Evolutionary conservation across 148 eudicot species (phyloP).

Genomic region (Silene latifolia): DNA sequence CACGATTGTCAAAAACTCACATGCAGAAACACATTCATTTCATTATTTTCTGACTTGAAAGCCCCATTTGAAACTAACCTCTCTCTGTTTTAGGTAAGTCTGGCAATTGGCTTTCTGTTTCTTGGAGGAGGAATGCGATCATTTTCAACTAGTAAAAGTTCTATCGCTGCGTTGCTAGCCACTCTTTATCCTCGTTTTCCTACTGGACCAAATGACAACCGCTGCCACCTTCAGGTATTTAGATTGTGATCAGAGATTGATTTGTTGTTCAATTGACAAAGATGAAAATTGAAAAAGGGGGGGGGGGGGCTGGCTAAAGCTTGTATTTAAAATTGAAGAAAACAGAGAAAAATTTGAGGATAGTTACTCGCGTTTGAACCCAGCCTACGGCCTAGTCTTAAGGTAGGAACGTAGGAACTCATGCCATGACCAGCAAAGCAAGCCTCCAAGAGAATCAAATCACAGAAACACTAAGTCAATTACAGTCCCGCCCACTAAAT

Average conservation of each 20-base stretch:
- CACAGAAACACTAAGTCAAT: background rate
- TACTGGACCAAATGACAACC: slow-evolving; percentile 89
- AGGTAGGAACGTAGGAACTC: background rate
- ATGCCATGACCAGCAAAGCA: background rate
- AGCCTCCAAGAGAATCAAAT: background rate
- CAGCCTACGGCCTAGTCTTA: too few species aligned
- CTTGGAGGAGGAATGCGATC: slow-evolving; percentile 96
- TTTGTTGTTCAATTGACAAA: background rate
- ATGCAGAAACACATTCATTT: background rate
- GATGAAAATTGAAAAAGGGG: background rate
- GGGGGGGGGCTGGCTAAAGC: too few species aligned
- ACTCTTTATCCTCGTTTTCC: slow-evolving; percentile 96
- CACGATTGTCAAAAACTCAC: background rate
- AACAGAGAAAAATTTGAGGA: background rate
- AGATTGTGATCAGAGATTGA: slow-evolving; percentile 7
- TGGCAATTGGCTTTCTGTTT: slow-evolving; percentile 87
- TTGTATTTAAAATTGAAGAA: background rate
- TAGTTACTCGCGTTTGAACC: too few species aligned
- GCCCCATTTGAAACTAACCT: background rate
- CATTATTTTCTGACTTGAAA: background rate
- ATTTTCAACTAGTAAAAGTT: slow-evolving; percentile 76
- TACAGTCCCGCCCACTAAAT: background rate
- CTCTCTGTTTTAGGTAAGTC: slow-evolving; percentile 59
- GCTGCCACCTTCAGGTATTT: slow-evolving; percentile 92
- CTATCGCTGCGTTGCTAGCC: slow-evolving; percentile 74